Evolutionary conservation across 345 rosid genomes (phyloP).

Genomic region (Aurinia saxatilis): DNA sequence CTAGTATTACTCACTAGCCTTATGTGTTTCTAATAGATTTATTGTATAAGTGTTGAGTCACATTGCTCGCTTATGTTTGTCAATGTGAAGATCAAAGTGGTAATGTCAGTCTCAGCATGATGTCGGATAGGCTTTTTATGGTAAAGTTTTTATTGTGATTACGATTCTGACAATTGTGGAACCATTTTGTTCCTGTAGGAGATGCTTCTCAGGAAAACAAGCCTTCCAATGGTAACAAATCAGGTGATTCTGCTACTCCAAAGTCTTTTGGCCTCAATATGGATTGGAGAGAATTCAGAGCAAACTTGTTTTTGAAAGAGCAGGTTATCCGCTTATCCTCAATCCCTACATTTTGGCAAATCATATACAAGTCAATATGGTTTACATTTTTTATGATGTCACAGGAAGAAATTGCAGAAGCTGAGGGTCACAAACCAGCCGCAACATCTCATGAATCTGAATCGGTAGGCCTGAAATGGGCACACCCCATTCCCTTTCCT

Average conservation of each 20-base stretch:
- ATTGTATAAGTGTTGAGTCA: not conserved
- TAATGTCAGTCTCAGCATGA: not conserved
- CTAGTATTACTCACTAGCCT: too few species aligned
- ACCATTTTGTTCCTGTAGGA: conserved; percentile 34
- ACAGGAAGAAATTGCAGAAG: conserved; percentile 40
- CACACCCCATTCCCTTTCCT: conserved; percentile 85
- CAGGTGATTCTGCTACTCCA: conserved; percentile 46
- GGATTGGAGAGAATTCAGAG: conserved; percentile 96
- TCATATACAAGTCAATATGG: not conserved
- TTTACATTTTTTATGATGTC: not conserved
- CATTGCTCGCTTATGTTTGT: not conserved
- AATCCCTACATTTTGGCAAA: not conserved
- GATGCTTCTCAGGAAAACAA: conserved; percentile 52
- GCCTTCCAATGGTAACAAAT: conserved; percentile 46
- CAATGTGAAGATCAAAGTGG: not conserved
- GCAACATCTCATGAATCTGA: conserved; percentile 39
- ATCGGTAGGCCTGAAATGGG: conserved; percentile 67
- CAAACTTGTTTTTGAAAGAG: conserved; percentile 57
- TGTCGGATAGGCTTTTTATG: not conserved
- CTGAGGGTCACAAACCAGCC: conserved; percentile 44
- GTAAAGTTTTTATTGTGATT: not conserved
- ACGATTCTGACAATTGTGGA: conserved; percentile 13
- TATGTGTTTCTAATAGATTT: too few species aligned
- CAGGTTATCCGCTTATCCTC: conserved; percentile 44
- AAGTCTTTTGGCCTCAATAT: conserved; percentile 37